Percentiles rank a stretch among this genome's conserved stretches.
phyloP scores from a whole-genome alignment of 2,329 filamentous ascomycete species.

The Cercospora beticola region DNA sequence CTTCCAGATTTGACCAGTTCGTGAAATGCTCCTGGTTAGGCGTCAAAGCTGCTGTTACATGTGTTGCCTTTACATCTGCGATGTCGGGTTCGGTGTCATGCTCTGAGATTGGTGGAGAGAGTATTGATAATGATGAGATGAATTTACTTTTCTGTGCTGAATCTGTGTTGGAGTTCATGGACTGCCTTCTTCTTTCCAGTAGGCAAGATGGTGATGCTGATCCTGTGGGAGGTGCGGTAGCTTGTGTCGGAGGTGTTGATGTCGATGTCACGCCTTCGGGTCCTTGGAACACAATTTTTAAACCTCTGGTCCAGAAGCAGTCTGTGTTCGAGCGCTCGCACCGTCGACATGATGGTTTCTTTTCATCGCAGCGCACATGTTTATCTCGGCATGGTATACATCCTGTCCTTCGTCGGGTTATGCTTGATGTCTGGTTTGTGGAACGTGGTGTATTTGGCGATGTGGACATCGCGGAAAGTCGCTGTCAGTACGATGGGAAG shows the following conservation, averaged over 20 bases:
- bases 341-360: constrained; percentile 16
- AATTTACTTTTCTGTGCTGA: background rate
- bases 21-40: constrained; percentile 17
- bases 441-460: background rate
- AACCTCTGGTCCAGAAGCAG: constrained; percentile 18
- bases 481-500: background rate
- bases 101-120: background rate
- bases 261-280: constrained; percentile 6
- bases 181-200: background rate
- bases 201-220: background rate
- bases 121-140: background rate
- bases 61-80: background rate
- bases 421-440: constrained; percentile 7
- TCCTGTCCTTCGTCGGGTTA: constrained; percentile 19
- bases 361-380: constrained; percentile 19
- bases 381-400: constrained; percentile 20
- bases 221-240: background rate
- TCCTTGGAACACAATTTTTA: constrained; percentile 18
- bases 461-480: background rate
- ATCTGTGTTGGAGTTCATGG: background rate
- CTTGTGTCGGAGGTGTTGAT: background rate
- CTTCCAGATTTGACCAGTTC: constrained; percentile 15
- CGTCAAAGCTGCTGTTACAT: constrained; percentile 9
- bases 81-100: constrained; percentile 1
- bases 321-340: constrained; percentile 14